Conservation (phyloP, 305 asterid genomes). For the Fraxinus nigra region DNA sequence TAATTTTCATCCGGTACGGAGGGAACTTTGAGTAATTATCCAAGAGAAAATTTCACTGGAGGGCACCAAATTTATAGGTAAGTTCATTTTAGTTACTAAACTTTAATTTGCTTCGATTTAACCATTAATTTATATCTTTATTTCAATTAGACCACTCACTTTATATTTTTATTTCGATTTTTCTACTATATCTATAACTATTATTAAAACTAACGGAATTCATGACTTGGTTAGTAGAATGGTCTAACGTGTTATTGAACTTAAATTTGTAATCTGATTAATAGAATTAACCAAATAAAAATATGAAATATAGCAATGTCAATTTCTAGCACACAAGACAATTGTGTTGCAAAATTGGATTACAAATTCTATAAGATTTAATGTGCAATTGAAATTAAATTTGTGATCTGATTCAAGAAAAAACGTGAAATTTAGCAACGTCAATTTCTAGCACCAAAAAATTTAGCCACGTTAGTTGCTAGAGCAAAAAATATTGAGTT, state of each 20-base stretch:
- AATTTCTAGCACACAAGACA: neutral
- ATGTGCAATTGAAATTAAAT: too few species aligned
- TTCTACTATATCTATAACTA: neutral
- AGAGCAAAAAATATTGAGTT: neutral
- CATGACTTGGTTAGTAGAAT: neutral
- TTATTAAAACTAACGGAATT: neutral
- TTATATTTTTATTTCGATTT: neutral
- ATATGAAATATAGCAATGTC: neutral
- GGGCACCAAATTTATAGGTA: neutral
- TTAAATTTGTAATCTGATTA: neutral
- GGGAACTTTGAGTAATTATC: neutral
- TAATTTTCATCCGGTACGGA: neutral
- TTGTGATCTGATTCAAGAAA: neutral
- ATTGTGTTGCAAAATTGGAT: neutral
- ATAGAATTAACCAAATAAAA: neutral
- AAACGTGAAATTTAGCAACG: neutral
- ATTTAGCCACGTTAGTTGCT: neutral
- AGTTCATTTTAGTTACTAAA: neutral
- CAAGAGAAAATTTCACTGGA: neutral
- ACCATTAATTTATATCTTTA: neutral
- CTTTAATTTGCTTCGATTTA: neutral
- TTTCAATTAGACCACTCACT: neutral
- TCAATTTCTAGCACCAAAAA: neutral
- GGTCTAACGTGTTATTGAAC: neutral
- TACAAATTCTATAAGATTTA: too few species aligned